phyloP scores from a whole-genome alignment of 1,284 basidiomycete species.

The Xanthoconium separans region DNA sequence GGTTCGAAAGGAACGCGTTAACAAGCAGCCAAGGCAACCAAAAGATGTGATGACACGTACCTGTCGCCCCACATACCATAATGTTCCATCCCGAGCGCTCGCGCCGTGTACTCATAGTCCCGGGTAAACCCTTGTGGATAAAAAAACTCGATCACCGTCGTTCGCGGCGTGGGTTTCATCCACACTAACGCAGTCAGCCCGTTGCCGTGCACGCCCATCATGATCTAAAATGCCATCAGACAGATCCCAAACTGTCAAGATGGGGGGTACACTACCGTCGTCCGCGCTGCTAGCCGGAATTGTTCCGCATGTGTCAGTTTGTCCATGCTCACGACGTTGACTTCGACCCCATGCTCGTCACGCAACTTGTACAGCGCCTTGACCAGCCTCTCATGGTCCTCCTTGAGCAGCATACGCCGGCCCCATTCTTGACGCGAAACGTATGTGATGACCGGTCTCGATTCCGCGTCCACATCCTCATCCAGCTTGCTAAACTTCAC shows the following conservation, averaged over 20 bases:
- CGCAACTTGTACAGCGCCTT: slow-evolving; percentile 61
- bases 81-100: slow-evolving; percentile 79
- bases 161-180: slow-evolving; percentile 76
- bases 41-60: slow-evolving; percentile 30
- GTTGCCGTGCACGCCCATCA: slow-evolving; percentile 89
- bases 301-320: slow-evolving; percentile 77
- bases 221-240: slow-evolving; percentile 49
- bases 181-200: slow-evolving; percentile 80
- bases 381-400: slow-evolving; percentile 67
- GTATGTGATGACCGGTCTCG: slow-evolving; percentile 77
- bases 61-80: slow-evolving; percentile 79
- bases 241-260: neutral
- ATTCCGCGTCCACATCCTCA: slow-evolving; percentile 29
- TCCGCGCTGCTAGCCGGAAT: slow-evolving; percentile 71
- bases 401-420: slow-evolving; percentile 66
- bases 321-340: slow-evolving; percentile 83
- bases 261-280: slow-evolving; percentile 58
- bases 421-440: slow-evolving; percentile 85
- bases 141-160: slow-evolving; percentile 89
- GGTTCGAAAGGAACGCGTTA: too few species aligned
- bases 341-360: slow-evolving; percentile 76
- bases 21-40: too few species aligned
- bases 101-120: slow-evolving; percentile 82
- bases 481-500: slow-evolving; percentile 67
- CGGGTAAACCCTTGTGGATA: slow-evolving; percentile 81